These are phyloP conservation scores for Rhizodiscina lignyota DNA, from an alignment of 495 filamentous ascomycete genomes.

Conservation along the genomic window DNA sequence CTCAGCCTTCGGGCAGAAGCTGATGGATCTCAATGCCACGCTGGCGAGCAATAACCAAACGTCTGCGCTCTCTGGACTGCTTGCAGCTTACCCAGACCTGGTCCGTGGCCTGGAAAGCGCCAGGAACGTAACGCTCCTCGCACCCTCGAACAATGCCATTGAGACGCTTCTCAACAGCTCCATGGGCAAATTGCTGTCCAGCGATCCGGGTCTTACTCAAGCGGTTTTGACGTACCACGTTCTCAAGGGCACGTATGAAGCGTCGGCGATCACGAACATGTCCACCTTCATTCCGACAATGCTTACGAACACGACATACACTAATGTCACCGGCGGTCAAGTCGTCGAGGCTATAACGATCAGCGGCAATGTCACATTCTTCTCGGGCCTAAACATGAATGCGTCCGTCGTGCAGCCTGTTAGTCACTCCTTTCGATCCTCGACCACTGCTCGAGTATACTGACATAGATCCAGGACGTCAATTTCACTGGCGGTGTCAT, in stretches of 20 bases:
- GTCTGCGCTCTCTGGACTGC: not conserved
- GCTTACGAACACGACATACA: constrained; percentile 31
- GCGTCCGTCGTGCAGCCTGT: constrained; percentile 19
- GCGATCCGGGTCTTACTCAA: constrained; percentile 19
- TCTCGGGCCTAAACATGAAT: constrained; percentile 18
- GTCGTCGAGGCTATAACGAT: constrained; percentile 22
- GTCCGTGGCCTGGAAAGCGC: constrained; percentile 23
- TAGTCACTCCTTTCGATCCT: constrained; percentile 3
- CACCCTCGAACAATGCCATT: constrained; percentile 45
- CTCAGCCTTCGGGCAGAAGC: not conserved
- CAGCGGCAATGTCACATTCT: constrained; percentile 18
- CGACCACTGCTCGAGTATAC: too few species aligned
- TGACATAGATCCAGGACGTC: constrained; percentile 22
- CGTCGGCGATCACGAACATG: constrained; percentile 22
- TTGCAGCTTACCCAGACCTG: constrained; percentile 18
- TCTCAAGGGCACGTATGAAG: constrained; percentile 34
- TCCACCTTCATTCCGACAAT: constrained; percentile 38
- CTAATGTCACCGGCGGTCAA: constrained; percentile 32
- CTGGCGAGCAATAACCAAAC: not conserved
- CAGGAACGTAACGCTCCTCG: constrained; percentile 44
- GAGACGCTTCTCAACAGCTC: constrained; percentile 19
- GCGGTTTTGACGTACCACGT: constrained; percentile 50
- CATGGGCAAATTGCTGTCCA: constrained; percentile 12
- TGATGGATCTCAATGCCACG: not conserved
- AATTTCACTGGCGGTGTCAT: constrained; percentile 46